A percentile compares a stretch with the other conserved stretches of the same genome.
Conservation (phyloP, 1,284 basidiomycete genomes). For the Cryptococcus neoformans region DNA sequence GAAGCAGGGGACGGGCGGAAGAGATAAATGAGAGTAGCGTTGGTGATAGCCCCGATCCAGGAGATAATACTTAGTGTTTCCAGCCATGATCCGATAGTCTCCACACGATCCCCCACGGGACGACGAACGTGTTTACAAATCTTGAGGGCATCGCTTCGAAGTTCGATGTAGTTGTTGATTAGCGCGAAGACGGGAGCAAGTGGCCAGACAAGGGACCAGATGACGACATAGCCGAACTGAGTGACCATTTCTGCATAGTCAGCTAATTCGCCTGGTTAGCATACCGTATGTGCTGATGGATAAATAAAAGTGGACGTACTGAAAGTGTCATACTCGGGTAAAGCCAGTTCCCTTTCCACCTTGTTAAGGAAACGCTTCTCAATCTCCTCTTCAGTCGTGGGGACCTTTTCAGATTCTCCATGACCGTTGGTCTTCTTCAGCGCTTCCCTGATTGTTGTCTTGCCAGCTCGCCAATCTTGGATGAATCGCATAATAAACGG, state of each 20-base stretch:
- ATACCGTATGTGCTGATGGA: too few relatives aligned
- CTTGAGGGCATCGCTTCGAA: slow-evolving; percentile 93
- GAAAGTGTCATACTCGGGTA: slow-evolving; percentile 78
- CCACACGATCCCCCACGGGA: slow-evolving; percentile 79
- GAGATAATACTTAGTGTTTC: slow-evolving; percentile 79
- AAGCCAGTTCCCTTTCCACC: slow-evolving; percentile 70
- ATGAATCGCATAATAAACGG: slow-evolving; percentile 72
- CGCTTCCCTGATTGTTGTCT: slow-evolving; percentile 35
- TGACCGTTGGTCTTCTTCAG: slow-evolving; percentile 16
- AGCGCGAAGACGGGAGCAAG: slow-evolving; percentile 62
- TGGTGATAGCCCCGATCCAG: slow-evolving; percentile 81
- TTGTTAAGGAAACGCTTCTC: slow-evolving; percentile 58
- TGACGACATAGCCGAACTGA: slow-evolving; percentile 80
- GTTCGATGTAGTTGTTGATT: slow-evolving; percentile 79
- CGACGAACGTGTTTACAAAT: slow-evolving; percentile 80
- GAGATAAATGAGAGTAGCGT: slow-evolving; percentile 79
- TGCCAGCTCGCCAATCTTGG: slow-evolving; percentile 55
- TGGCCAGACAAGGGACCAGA: slow-evolving; percentile 96
- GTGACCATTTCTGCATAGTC: slow-evolving; percentile 97
- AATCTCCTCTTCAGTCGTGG: slow-evolving; percentile 23
- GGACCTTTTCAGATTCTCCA: slow-evolving; percentile 8
- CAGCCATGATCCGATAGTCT: slow-evolving; percentile 93
- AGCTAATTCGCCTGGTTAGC: slow-evolving; percentile 25
- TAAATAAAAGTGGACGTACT: slow-evolving; percentile 38
- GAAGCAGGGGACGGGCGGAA: slow-evolving; percentile 56